Evolutionary conservation across 495 filamentous ascomycete genomes (phyloP).

Genomic region (Clohesyomyces aquaticus): DNA sequence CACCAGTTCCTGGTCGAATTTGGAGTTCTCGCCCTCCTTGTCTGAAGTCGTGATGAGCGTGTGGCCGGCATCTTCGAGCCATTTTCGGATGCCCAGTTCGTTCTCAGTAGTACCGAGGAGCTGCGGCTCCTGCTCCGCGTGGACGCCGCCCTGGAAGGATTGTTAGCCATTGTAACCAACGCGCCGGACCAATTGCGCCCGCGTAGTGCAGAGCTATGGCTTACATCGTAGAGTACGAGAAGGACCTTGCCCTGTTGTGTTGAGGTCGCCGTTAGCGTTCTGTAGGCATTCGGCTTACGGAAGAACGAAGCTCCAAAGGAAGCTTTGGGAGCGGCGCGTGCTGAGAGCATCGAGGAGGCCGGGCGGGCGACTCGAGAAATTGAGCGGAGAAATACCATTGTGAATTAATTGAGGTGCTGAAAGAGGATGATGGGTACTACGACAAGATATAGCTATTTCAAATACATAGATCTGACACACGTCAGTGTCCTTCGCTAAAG

Average conservation of each 20-base stretch:
- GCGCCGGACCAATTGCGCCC: too few species aligned
- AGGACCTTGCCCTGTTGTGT: constrained; percentile 72
- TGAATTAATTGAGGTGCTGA: constrained; percentile 43
- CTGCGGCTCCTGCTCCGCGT: constrained; percentile 75
- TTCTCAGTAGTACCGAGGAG: constrained; percentile 96
- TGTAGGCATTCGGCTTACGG: constrained; percentile 47
- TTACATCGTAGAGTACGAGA: constrained; percentile 75
- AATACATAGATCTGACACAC: constrained; percentile 4
- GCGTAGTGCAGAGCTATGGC: too few species aligned
- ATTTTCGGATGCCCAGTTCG: constrained; percentile 93
- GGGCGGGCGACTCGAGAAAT: constrained; percentile 63
- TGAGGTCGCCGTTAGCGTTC: constrained; percentile 61
- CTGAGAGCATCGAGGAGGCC: constrained; percentile 58
- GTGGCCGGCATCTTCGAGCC: constrained; percentile 95
- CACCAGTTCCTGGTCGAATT: constrained; percentile 91
- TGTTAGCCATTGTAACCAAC: too few species aligned
- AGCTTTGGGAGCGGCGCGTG: constrained; percentile 48
- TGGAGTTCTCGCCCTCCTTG: constrained; percentile 93
- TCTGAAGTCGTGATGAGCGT: constrained; percentile 95
- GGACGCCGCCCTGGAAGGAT: constrained; percentile 62
- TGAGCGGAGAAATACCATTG: constrained; percentile 73
- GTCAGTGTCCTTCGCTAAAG: constrained; percentile 13
- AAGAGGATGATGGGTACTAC: constrained; percentile 30
- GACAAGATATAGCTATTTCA: too few species aligned
- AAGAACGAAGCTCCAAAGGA: constrained; percentile 45